Evolutionary conservation across 306 rosid species (phyloP).

Genomic region (Prunus davidiana): DNA sequence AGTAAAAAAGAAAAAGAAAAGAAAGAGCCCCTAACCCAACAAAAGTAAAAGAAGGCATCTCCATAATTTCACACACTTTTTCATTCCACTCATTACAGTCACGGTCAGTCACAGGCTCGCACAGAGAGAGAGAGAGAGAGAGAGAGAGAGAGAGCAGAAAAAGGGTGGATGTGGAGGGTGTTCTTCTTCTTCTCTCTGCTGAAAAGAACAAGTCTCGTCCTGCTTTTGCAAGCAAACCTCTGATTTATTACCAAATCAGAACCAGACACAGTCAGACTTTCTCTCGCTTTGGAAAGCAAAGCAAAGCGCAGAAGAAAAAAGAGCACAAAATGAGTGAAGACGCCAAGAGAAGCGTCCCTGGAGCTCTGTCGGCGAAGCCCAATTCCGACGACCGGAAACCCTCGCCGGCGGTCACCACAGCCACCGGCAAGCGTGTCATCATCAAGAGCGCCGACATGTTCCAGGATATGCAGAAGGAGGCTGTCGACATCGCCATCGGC

Average conservation of each 20-base stretch:
- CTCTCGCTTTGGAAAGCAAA: not conserved
- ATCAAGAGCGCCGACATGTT: slow-evolving; percentile 93
- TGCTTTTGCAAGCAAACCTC: not conserved
- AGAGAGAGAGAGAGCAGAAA: not conserved
- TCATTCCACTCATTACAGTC: not conserved
- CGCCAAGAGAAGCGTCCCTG: slow-evolving; percentile 52
- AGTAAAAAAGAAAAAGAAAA: not conserved
- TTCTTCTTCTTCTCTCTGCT: slow-evolving; percentile 1
- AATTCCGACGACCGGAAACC: slow-evolving; percentile 74
- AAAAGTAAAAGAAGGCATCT: too few species aligned
- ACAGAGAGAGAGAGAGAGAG: not conserved
- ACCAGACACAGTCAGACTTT: not conserved
- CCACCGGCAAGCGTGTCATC: slow-evolving; percentile 61
- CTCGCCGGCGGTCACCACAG: slow-evolving; percentile 29
- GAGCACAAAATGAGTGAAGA: slow-evolving; percentile 53
- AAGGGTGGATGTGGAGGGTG: slow-evolving; percentile 2
- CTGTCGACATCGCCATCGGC: slow-evolving; percentile 82
- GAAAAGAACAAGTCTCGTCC: not conserved
- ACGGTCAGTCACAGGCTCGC: not conserved
- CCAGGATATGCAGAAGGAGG: slow-evolving; percentile 83
- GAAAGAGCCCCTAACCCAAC: not conserved
- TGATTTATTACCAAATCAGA: not conserved
- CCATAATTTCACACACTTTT: not conserved
- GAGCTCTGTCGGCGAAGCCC: slow-evolving; percentile 41
- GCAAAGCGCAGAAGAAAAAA: not conserved